phyloP scores from a whole-genome alignment of 352 stramenopile genomes.

The Phytophthora pinifolia region DNA sequence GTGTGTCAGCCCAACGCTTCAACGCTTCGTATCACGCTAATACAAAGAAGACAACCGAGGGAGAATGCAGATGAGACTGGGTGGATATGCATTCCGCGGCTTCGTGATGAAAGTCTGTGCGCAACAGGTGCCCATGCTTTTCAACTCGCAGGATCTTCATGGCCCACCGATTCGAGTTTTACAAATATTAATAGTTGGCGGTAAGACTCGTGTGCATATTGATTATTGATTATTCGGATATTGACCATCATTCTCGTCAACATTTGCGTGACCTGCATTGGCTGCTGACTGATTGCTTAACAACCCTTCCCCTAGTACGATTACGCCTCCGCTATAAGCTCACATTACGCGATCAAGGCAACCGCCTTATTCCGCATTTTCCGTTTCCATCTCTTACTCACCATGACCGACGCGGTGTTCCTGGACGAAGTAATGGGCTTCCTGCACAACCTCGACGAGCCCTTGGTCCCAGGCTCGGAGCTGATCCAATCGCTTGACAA shows the following conservation, averaged over 20 bases:
- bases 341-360: constrained; percentile 9
- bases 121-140: constrained; percentile 30
- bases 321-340: constrained; percentile 5
- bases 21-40: constrained; percentile 30
- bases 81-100: constrained; percentile 19
- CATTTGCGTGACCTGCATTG: not conserved
- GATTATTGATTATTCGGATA: constrained; percentile 11
- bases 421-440: constrained; percentile 29
- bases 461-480: constrained; percentile 9
- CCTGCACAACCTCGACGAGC: constrained; percentile 24
- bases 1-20: constrained; percentile 10
- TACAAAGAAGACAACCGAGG: constrained; percentile 39
- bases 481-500: constrained; percentile 24
- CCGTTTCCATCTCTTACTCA: constrained; percentile 1
- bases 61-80: constrained; percentile 31
- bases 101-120: constrained; percentile 35
- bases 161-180: constrained; percentile 19
- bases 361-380: constrained; percentile 16
- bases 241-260: constrained; percentile 3
- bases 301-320: constrained; percentile 7
- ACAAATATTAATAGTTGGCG: too few relatives aligned
- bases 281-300: constrained; percentile 6
- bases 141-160: not conserved
- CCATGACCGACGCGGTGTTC: constrained; percentile 22
- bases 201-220: constrained; percentile 29